Evolutionary conservation across 768 basidiomycete genomes (phyloP), one percentile per base, ranked within the genome.

Genomic region (Russula foetens): DNA sequence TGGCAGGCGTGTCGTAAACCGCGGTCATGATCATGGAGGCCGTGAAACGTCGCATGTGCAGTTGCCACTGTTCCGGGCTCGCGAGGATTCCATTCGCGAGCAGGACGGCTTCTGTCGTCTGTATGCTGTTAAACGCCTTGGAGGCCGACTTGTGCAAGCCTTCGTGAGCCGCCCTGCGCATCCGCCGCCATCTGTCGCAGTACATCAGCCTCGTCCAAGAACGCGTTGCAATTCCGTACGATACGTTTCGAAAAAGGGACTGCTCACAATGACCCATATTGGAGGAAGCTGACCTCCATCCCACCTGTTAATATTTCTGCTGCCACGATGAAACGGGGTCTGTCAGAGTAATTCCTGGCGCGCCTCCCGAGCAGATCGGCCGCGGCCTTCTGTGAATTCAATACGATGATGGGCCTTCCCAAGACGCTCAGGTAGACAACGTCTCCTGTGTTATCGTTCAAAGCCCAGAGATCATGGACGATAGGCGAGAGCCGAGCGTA

Each of bases 331-430:
- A 63, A 60, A 60, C 66, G 64, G 51, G 81, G 82, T 8, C 83
- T 76, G 62, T 80, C 80, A 5, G 81, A 81, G 63, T 82, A 82
- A 47, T 79, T 75, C 14, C 67, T 67, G 9, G 79, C 77, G 12
- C 79, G 76, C 33, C 71, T 68, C 49, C 81, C 80, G 38, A 84
- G 72, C 14, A 84, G 71, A 48, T 81, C 79, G 29, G 71, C 66
- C 2, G 74, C 77, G 11, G 74, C 71, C 54, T 72, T 72, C 39
- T 71, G 71, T 19, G 75, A 75, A 69, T 79, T 83, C 23, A 84
- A 67, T 59, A 83, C 68, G 49, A 84, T 70, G 15, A 77, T 71
- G 23, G 70, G 71, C n/a, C 70, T 72, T 59, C 79, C 81, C 62
- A 79, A 74, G 26, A 76, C 67, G 33, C 72, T 74, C 59, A 79